Base-by-base conservation (phyloP, 352 stramenopile species). In the Nothophytophthora sp. region DNA sequence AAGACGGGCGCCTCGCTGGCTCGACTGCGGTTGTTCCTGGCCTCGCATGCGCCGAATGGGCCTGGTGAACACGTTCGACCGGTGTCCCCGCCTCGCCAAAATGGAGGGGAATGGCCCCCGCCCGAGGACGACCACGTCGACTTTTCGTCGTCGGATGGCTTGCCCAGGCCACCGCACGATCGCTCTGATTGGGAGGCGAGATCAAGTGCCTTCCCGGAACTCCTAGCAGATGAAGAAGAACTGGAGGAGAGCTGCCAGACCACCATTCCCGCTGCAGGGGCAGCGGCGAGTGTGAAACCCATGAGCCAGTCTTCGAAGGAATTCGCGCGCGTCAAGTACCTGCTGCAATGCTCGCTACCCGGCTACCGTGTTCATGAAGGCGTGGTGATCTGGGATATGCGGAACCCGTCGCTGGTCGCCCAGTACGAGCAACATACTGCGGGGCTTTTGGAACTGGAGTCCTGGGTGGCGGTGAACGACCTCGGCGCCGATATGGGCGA, bases 381-480 rank as follows among this genome's bases (percentile, higher is more conserved):
- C 19, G 55, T 93, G 27, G 49, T 70, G 30, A 80, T 91, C 43
- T 88, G 72, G 67, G 83, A 91, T 60, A 84, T 93, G 72, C 70
- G 66, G 18, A 90, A 86, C 41, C 70, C 77, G 33, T 64, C 59
- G 8, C 60, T 90, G 0, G 45, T 81, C 0, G 60, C 57, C 1
- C 73, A 91, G 38, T 92, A 89, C 50, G 77, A 84, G 18, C 61
- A 78, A 6, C 62, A 75, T 12, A 60, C 65, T 0, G 49, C 42
- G 0, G 81, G 80, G 0, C 27, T 94, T 2, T 51, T 94, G 5
- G 71, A 90, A 44, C 63, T 92, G 20, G 79, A 92, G 23, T 90
- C 79, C 3, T 92, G 81, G 81, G 77, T 91, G 5, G 62, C 78
- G 10, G 74, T 90, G 1, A 76, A 90, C 38, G 70, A 86, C 45